phyloP scores from a whole-genome alignment of 306 rosid genomes.

The Lathyrus oleraceus region DNA sequence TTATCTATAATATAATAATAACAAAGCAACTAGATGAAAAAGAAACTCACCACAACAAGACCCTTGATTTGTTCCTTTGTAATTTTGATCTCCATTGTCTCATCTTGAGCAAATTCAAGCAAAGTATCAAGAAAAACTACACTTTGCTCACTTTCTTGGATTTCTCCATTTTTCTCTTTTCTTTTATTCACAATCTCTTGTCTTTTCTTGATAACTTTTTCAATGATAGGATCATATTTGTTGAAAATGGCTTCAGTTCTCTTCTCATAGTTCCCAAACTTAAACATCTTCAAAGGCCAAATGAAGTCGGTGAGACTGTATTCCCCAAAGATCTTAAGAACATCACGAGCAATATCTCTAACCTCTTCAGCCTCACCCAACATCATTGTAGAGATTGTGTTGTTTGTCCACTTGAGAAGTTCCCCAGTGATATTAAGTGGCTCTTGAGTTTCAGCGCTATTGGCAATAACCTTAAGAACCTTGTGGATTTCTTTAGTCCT shows the following conservation, averaged over 20 bases:
- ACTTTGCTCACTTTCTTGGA: slow-evolving; percentile 21
- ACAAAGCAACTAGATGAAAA: too few relatives aligned
- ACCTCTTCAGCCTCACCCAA: slow-evolving; percentile 46
- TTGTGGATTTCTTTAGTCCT: slow-evolving; percentile 37
- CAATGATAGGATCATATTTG: slow-evolving; percentile 44
- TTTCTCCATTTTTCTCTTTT: slow-evolving; percentile 15
- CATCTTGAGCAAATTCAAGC: slow-evolving; percentile 43
- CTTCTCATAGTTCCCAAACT: slow-evolving; percentile 42
- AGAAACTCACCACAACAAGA: slow-evolving; percentile 37
- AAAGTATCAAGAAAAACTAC: slow-evolving; percentile 40
- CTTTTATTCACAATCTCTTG: slow-evolving; percentile 33
- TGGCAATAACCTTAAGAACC: slow-evolving; percentile 29
- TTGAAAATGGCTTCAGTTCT: slow-evolving; percentile 35
- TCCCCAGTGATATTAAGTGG: slow-evolving; percentile 43
- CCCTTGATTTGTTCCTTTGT: slow-evolving; percentile 49
- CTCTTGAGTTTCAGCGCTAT: slow-evolving; percentile 28
- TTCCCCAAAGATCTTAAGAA: slow-evolving; percentile 42
- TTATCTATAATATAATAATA: background rate
- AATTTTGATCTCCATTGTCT: slow-evolving; percentile 43
- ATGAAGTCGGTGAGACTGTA: slow-evolving; percentile 43
- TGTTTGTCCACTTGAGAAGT: slow-evolving; percentile 42
- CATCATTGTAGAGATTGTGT: slow-evolving; percentile 46
- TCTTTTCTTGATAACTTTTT: slow-evolving; percentile 45
- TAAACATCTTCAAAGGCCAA: slow-evolving; percentile 40
- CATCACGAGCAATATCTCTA: slow-evolving; percentile 39